Percentiles rank a stretch among this genome's conserved stretches.
phyloP scores from a whole-genome alignment of 1,284 basidiomycete species.

The Phaffia rhodozyma region DNA sequence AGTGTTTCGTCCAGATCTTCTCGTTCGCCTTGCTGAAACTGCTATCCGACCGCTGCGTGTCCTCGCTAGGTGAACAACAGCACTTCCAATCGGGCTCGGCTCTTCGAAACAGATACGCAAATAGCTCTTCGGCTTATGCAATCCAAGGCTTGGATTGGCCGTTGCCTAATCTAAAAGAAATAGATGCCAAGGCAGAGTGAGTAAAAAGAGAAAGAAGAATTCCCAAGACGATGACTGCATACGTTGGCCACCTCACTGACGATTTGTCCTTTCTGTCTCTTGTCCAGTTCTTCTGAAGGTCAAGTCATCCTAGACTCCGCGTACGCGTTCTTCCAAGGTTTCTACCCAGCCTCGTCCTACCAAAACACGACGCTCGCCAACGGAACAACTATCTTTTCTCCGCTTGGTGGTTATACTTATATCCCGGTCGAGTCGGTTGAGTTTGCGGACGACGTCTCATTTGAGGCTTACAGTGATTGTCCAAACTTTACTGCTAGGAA shows the following conservation, averaged over 20 bases:
- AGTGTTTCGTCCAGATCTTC: neutral
- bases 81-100: conserved; percentile 56
- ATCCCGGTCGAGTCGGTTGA: conserved; percentile 41
- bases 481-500: neutral
- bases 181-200: conserved; percentile 57
- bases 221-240: neutral
- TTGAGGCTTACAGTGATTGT: no score
- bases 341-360: conserved; percentile 26
- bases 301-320: conserved; percentile 63
- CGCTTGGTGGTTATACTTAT: conserved; percentile 74
- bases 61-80: conserved; percentile 43
- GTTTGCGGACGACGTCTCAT: neutral
- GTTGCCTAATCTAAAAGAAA: conserved; percentile 55
- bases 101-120: conserved; percentile 58
- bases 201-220: neutral
- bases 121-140: conserved; percentile 48
- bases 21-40: neutral
- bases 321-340: conserved; percentile 45
- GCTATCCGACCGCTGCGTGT: conserved; percentile 1
- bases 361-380: conserved; percentile 65
- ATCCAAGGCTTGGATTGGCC: conserved; percentile 55
- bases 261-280: neutral
- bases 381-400: conserved; percentile 55
- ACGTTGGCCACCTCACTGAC: neutral
- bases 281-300: conserved; percentile 60